phyloP scores from a whole-genome alignment of 768 basidiomycete species.

The Mycena amicta region DNA sequence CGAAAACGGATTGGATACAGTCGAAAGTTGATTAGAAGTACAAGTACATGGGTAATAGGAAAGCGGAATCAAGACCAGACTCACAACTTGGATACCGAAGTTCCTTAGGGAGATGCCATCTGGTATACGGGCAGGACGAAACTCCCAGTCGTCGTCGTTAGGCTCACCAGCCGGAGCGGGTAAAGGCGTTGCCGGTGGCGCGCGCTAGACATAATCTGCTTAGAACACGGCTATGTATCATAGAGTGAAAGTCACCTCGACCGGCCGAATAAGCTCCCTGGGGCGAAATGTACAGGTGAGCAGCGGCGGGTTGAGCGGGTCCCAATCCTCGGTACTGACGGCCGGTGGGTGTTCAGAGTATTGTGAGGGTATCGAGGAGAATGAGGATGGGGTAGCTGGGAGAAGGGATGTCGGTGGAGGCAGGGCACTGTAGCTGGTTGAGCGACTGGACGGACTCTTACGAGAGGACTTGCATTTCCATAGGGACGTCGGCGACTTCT shows the following conservation, averaged over 20 bases:
- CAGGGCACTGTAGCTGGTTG: neutral
- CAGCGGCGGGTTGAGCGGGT: constrained; percentile 36
- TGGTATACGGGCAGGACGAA: constrained; percentile 71
- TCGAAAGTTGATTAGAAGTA: no score
- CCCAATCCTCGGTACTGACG: constrained; percentile 19
- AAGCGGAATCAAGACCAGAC: no score
- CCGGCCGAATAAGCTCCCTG: constrained; percentile 42
- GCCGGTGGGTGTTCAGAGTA: neutral
- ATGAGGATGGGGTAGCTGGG: neutral
- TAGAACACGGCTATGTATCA: neutral
- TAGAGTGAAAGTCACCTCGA: constrained; percentile 12
- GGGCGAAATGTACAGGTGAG: constrained; percentile 57
- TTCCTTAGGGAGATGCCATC: constrained; percentile 84
- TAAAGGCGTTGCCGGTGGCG: no score
- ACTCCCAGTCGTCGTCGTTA: constrained; percentile 53
- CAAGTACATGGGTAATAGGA: no score
- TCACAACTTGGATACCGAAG: constrained; percentile 86
- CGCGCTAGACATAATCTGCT: neutral
- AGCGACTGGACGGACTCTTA: no score
- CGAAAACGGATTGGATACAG: no score
- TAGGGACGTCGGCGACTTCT: constrained; percentile 1
- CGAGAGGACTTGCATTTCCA: neutral
- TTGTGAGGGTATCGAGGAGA: neutral
- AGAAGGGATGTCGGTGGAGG: neutral
- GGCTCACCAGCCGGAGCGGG: neutral